A percentile compares a stretch with the other conserved stretches of the same genome.
Evolutionary conservation across 2,329 filamentous ascomycete genomes (phyloP).

Genomic region (Nectriaceae sp.): DNA sequence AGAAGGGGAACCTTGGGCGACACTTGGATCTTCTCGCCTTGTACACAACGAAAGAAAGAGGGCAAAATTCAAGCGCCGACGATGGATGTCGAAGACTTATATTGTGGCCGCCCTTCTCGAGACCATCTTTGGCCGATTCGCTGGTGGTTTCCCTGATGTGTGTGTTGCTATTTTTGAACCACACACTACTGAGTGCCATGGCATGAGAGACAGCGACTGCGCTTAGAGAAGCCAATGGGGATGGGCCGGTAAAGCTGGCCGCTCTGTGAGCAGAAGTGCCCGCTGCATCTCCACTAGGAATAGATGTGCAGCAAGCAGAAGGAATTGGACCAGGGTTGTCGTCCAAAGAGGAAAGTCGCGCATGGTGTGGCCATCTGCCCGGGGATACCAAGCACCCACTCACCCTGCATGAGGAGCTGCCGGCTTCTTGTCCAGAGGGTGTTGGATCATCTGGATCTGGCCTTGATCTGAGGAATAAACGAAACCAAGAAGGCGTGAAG

Average conservation of each 20-base stretch:
- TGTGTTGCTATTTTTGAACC: conserved; percentile 43
- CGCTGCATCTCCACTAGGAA: conserved; percentile 29
- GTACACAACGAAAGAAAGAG: conserved; percentile 41
- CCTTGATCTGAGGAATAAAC: conserved; percentile 19
- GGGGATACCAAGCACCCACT: conserved; percentile 25
- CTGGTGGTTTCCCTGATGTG: conserved; percentile 23
- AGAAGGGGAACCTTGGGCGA: conserved; percentile 47
- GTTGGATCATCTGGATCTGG: conserved; percentile 25
- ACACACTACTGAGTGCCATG: conserved; percentile 28
- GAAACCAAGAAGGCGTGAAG: conserved; percentile 15
- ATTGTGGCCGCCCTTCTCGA: conserved; percentile 50
- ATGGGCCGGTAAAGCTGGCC: conserved; percentile 28
- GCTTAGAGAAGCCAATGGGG: conserved; percentile 52
- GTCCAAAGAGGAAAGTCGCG: conserved; percentile 33
- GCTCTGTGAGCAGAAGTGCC: conserved; percentile 18
- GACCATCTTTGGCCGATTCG: conserved; percentile 37
- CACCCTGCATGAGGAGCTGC: conserved; percentile 22
- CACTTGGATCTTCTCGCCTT: conserved; percentile 53
- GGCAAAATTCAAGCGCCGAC: conserved; percentile 41
- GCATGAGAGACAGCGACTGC: conserved; percentile 38
- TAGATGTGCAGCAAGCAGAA: conserved; percentile 31
- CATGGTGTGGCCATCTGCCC: conserved; percentile 31
- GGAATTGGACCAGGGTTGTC: conserved; percentile 19
- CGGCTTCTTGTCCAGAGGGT: conserved; percentile 15
- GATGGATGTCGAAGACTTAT: conserved; percentile 58